Conservation (phyloP, 2,329 filamentous ascomycete species). For the Botryotinia globosa region DNA sequence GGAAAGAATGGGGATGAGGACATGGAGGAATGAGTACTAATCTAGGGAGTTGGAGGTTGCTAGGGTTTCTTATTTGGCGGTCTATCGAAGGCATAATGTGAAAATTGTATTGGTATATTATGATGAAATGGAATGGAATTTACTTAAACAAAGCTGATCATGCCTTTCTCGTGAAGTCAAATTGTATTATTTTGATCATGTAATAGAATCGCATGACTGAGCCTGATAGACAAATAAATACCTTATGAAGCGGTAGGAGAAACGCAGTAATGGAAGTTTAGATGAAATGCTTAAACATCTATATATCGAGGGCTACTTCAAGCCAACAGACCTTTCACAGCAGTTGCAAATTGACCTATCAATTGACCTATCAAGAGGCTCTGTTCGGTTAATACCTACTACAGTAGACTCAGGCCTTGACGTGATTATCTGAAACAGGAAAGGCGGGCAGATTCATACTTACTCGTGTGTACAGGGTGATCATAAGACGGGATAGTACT, state of each 20-base stretch:
- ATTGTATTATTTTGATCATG: background rate
- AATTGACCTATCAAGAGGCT: background rate
- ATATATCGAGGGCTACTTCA: background rate
- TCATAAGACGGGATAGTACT: background rate
- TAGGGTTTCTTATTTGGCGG: conserved; percentile 4
- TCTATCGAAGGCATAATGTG: conserved; percentile 11
- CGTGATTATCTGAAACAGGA: background rate
- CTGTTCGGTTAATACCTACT: background rate
- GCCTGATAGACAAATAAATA: no score
- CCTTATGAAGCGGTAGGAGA: background rate
- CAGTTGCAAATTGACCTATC: background rate
- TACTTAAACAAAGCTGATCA: background rate
- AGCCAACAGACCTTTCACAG: background rate
- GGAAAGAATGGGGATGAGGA: conserved; percentile 22
- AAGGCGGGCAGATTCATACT: background rate
- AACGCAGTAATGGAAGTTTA: background rate
- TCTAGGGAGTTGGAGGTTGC: conserved; percentile 16
- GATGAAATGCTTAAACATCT: background rate
- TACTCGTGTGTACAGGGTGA: background rate
- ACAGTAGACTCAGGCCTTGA: background rate
- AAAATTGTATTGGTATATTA: conserved; percentile 20
- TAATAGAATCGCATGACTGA: background rate
- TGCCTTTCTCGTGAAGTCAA: background rate
- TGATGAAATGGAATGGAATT: conserved; percentile 17
- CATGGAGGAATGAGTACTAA: conserved; percentile 19